Evolutionary conservation across 2,329 filamentous ascomycete species (phyloP).

Genomic region (Thelonectria discophora): DNA sequence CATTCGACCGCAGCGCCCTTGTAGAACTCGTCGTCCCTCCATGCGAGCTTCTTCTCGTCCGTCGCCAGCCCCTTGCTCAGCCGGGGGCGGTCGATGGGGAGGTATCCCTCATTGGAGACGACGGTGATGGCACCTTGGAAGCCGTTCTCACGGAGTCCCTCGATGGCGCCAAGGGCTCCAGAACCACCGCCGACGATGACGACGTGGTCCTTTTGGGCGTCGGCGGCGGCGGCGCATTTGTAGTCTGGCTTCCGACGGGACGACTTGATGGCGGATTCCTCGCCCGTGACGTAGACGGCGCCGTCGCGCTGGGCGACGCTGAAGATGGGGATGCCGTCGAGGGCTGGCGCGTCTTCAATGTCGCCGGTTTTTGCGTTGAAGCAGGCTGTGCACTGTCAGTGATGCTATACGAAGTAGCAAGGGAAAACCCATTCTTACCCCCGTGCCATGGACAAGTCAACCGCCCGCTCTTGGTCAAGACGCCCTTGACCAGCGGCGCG

Average conservation of each 20-base stretch:
- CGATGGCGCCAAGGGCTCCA: constrained; percentile 81
- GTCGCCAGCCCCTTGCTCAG: constrained; percentile 91
- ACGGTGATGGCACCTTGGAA: constrained; percentile 83
- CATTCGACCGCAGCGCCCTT: constrained; percentile 67
- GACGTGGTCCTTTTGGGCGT: constrained; percentile 68
- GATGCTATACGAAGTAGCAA: background rate
- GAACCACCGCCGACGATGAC: constrained; percentile 91
- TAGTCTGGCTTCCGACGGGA: constrained; percentile 78
- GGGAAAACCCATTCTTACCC: constrained; percentile 63
- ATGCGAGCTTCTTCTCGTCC: constrained; percentile 80
- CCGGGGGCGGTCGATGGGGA: constrained; percentile 93
- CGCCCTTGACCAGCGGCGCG: constrained; percentile 85
- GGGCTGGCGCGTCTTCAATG: constrained; percentile 91
- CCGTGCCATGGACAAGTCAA: constrained; percentile 97
- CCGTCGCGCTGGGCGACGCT: constrained; percentile 83
- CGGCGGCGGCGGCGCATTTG: constrained; percentile 67
- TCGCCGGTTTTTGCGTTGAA: constrained; percentile 91
- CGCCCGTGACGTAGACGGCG: constrained; percentile 83
- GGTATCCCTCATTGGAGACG: constrained; percentile 83
- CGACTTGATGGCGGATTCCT: constrained; percentile 79
- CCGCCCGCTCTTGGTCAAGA: constrained; percentile 82
- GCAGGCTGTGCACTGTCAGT: constrained; percentile 69
- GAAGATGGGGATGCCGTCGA: constrained; percentile 87
- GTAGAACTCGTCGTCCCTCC: constrained; percentile 82
- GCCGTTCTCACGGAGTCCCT: constrained; percentile 83